Evolutionary conservation across 805 yeast species (phyloP).

Genomic region (Cyberlindnera euphorbiae): DNA sequence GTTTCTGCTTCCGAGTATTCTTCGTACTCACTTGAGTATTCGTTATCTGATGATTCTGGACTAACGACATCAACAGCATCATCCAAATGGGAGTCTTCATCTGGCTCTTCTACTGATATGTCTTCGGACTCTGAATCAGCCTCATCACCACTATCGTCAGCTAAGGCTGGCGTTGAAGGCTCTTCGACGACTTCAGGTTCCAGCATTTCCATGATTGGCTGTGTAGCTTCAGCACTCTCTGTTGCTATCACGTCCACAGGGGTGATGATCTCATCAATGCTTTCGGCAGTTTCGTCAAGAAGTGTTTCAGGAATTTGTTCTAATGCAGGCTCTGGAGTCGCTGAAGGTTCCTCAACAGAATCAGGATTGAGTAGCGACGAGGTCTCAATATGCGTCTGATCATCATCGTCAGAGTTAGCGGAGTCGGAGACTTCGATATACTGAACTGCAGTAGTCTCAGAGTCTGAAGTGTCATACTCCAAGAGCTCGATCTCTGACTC

Average conservation of each 20-base stretch:
- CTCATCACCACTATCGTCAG: conserved; percentile 8
- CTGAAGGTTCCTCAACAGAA: neutral
- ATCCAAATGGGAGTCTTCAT: no score
- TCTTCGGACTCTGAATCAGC: conserved; percentile 6
- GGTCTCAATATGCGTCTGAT: neutral
- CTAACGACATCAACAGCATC: neutral
- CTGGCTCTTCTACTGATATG: neutral
- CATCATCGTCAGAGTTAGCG: neutral
- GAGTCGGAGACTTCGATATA: neutral
- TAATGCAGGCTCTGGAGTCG: conserved; percentile 4
- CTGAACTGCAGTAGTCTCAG: no score
- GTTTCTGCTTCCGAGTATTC: no score
- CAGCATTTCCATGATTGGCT: neutral
- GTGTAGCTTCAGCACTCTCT: neutral
- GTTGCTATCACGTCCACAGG: neutral
- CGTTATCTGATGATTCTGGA: no score
- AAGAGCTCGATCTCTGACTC: no score
- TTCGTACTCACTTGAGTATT: no score
- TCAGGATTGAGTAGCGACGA: neutral
- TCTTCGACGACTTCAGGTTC: neutral
- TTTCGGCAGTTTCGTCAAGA: neutral
- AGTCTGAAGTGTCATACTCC: no score
- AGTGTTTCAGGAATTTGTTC: conserved; percentile 8
- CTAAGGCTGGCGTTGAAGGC: neutral
- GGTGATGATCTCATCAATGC: conserved; percentile 1